Evolutionary conservation across 371 early-diverging fungal species (phyloP), one percentile per base, ranked within the genome.

Genomic region (Saksenaea vasiformis): DNA sequence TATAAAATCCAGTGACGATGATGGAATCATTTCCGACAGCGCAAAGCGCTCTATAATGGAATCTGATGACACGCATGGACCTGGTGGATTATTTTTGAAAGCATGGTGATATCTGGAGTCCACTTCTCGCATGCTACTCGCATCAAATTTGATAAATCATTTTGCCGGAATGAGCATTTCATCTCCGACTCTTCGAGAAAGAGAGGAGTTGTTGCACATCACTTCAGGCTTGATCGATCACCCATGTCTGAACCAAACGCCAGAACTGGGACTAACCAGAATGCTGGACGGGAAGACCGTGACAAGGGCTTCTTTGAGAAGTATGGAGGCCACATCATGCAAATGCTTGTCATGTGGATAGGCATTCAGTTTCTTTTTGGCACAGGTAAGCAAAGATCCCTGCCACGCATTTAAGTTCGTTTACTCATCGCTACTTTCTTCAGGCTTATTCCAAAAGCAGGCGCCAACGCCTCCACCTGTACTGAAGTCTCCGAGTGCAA

Each of bases 261-360:
- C 35, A 56, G 34, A 61, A 17, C 58, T 56, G 39, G 37, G 59
- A 24, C 51, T n/a, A 22, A 3, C 51, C 51, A n/a, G 22, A 47
- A 47, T 22, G 51, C 51, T 19, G 51, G 51, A 11, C 17, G 51
- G 51, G 51, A 47, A 9, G 51, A 63, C 15, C 57, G 70, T 31
- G 63, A 79, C 28, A 63, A 75, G 56, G 66, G 68, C 5, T 73
- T 78, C 38, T 60, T 76, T 24, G 44, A 68, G 27, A 74, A 79
- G 39, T 71, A 76, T 66, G 71, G 73, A 28, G 74, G 78, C 7
- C 60, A 65, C 8, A 70, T 82, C 39, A 28, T 76, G 27, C 75
- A 74, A 57, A 70, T 72, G 61, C 19, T 82, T 22, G 62, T 75
- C 28, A 79, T 82, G 60, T 82, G 76, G 76, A 28, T 77, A 22